Evolutionary conservation across 208 protist genomes (phyloP), one percentile per base, ranked within the genome.

Genomic region (Trypanosoma avium): DNA sequence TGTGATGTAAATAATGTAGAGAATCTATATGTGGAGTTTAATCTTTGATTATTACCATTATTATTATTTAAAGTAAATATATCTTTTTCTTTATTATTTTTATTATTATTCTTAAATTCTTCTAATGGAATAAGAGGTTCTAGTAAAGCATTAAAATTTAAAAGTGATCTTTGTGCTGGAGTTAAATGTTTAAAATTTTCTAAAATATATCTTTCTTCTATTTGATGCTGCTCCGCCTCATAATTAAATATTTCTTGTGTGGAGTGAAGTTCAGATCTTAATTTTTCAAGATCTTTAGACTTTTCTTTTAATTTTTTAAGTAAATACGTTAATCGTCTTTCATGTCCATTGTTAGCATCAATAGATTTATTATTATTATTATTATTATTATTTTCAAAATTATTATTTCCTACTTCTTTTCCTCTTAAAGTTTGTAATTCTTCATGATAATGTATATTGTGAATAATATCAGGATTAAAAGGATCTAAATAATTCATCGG

Each of bases 91-190:
- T n/a, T n/a, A n/a, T n/a, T n/a, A n/a, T n/a, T n/a, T n/a, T n/a
- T n/a, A n/a, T n/a, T n/a, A n/a, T n/a, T n/a, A n/a, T n/a, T n/a
- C n/a, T n/a, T n/a, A n/a, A n/a, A n/a, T 19, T 67, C 61, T 8
- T 67, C 40, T 21, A 47, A 10, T 45, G 61, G 45, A 8, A 58
- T 15, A 15, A 33, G 4, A 17, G 77, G 71, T 26, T 56, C 55
- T 32, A 83, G 56, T 3, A 83, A 36, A 4, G 40, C 45, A 19
- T 79, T 68, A 69, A 83, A 83, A 49, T 79, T 56, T 15, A 83
- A 13, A 4, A 79, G 64, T 17, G 52, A 50, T 21, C 77, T 69
- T 57, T 79, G 78, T 32, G 59, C 63, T 15, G 64, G 26, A 12
- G 73, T 80, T 5, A 67, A 15, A 19, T 67, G 33, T 35, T 38